These are phyloP conservation scores for Dryas alaskensis DNA, from an alignment of 306 rosid species.

Conservation along the genomic window DNA sequence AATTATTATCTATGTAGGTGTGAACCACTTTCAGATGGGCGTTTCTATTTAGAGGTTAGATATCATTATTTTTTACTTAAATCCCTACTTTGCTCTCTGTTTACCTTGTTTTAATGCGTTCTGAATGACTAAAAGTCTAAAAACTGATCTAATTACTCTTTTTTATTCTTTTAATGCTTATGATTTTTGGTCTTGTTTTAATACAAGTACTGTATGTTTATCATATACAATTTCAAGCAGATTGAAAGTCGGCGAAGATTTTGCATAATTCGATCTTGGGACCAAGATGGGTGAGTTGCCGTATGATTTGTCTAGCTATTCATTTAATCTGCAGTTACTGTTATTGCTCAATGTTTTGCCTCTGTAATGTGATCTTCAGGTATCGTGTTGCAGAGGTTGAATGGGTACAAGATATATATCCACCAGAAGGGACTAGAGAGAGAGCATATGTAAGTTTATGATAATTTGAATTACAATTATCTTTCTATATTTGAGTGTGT, in stretches of 20 bases:
- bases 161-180: background rate
- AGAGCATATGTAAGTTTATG: conserved; percentile 57
- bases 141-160: background rate
- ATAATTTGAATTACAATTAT: conserved; percentile 21
- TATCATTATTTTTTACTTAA: background rate
- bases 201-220: background rate
- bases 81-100: background rate
- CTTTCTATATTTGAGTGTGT: background rate
- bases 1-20: conserved; percentile 54
- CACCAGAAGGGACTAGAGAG: conserved; percentile 69
- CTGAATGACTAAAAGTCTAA: background rate
- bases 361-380: conserved; percentile 44
- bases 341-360: conserved; percentile 20
- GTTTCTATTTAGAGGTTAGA: conserved; percentile 90
- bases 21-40: conserved; percentile 98
- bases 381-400: conserved; percentile 95
- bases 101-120: conserved; percentile 12
- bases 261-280: conserved; percentile 66
- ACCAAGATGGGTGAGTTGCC: conserved; percentile 86
- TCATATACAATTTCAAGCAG: conserved; percentile 42
- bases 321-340: conserved; percentile 5
- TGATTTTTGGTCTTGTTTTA: background rate
- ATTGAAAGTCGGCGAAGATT: conserved; percentile 88
- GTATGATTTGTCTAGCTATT: conserved; percentile 20
- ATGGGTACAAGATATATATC: conserved; percentile 70